These are phyloP conservation scores for Trypanosoma theileri DNA, from an alignment of 208 protist species.

Conservation along the genomic window DNA sequence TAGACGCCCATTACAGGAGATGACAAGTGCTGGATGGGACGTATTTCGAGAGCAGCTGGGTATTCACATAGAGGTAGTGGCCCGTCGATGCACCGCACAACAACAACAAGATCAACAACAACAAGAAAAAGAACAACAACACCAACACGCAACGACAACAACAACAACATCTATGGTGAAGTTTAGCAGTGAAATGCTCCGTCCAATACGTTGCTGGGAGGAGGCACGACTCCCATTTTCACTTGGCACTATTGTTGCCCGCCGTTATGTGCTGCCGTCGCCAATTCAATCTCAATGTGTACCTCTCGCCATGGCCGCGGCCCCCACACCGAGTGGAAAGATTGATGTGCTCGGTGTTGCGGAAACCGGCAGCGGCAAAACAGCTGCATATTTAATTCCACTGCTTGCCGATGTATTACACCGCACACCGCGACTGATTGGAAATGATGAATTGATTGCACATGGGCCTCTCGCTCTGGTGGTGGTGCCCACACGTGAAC, in stretches of 20 bases:
- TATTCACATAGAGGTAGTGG: constrained; percentile 61
- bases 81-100: constrained; percentile 5
- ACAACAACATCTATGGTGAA: background rate
- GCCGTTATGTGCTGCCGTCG: constrained; percentile 58
- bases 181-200: constrained; percentile 1
- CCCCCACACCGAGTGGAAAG: constrained; percentile 21
- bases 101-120: background rate
- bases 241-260: constrained; percentile 47
- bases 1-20: constrained; percentile 40
- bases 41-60: constrained; percentile 75
- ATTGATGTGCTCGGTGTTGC: constrained; percentile 89
- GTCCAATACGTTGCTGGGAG: constrained; percentile 81
- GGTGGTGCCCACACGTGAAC: constrained; percentile 92
- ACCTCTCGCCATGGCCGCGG: constrained; percentile 39
- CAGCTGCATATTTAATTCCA: constrained; percentile 90
- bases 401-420: constrained; percentile 67
- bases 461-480: constrained; percentile 86
- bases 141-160: background rate
- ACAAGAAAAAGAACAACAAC: constrained; percentile 2
- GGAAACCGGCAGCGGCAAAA: constrained; percentile 95
- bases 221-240: constrained; percentile 65
- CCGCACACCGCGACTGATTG: constrained; percentile 48
- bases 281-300: constrained; percentile 82
- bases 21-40: constrained; percentile 66
- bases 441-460: constrained; percentile 52